Evolutionary conservation across 1,139 yeast genomes (phyloP).

Genomic region (Zygoascus meyerae): DNA sequence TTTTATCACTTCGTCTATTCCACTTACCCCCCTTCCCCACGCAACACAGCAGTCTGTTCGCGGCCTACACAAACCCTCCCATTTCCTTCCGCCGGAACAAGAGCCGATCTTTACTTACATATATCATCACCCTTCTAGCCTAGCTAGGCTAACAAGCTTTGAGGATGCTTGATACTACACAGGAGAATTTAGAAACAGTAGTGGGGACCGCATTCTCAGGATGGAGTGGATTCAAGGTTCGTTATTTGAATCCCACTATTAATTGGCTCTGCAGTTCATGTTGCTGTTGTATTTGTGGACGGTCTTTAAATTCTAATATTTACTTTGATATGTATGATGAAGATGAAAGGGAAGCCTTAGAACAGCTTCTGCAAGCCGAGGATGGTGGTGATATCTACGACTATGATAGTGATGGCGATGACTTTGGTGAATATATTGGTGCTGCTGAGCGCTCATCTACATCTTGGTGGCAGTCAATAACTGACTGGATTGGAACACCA

Average conservation of each 20-base stretch:
- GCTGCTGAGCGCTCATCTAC: not conserved
- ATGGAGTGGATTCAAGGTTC: constrained; percentile 19
- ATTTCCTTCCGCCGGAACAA: no score
- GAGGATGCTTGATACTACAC: constrained; percentile 25
- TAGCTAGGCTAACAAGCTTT: no score
- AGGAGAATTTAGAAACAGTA: constrained; percentile 28
- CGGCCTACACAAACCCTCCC: no score
- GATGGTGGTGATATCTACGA: constrained; percentile 13
- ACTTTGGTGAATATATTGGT: constrained; percentile 8
- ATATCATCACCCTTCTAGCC: no score
- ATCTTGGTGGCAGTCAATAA: constrained; percentile 2
- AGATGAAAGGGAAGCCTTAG: constrained; percentile 25
- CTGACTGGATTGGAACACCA: not conserved
- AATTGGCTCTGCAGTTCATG: constrained; percentile 14
- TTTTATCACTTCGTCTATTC: no score
- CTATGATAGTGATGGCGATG: constrained; percentile 7
- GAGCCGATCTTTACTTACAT: no score
- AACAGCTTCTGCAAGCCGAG: constrained; percentile 23
- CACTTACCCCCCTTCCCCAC: no score
- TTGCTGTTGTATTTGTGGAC: constrained; percentile 16
- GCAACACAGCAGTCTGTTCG: no score
- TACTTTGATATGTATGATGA: constrained; percentile 31
- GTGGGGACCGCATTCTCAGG: constrained; percentile 28
- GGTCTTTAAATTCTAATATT: constrained; percentile 24
- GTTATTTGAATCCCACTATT: constrained; percentile 21